Evolutionary conservation across 306 rosid genomes (phyloP).

Genomic region (Prunus fruticosa): DNA sequence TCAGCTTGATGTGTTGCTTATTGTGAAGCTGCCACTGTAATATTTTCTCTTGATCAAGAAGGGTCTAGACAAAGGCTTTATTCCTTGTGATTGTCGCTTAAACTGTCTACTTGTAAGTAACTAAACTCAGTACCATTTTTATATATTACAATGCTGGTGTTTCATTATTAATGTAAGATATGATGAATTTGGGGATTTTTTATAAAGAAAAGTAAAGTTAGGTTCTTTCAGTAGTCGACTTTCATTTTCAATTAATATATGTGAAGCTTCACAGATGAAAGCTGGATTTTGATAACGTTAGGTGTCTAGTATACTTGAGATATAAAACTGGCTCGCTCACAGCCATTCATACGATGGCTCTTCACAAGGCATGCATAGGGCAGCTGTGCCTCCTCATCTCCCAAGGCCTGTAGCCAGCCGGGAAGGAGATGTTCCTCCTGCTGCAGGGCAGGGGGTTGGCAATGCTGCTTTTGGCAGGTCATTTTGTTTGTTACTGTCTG

Average conservation of each 20-base stretch:
- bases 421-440: conserved; percentile 63
- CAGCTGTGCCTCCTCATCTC: conserved; percentile 88
- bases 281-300: conserved; percentile 22
- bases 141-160: background rate
- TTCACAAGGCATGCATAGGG: conserved; percentile 95
- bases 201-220: background rate
- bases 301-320: too few relatives aligned
- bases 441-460: conserved; percentile 61
- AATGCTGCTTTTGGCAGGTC: conserved; percentile 78
- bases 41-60: conserved; percentile 93
- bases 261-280: conserved; percentile 2
- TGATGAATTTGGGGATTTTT: background rate
- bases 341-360: conserved; percentile 83
- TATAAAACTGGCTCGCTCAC: conserved; percentile 95
- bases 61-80: conserved; percentile 90
- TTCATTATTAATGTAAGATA: background rate
- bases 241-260: background rate
- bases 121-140: background rate
- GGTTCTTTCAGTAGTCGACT: background rate
- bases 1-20: conserved; percentile 87
- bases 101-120: conserved; percentile 79
- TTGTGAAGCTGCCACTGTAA: conserved; percentile 90
- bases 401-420: conserved; percentile 77
- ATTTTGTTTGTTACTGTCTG: background rate
- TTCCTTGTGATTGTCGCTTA: conserved; percentile 79